Conservation (phyloP, 2,329 filamentous ascomycete species). For the Verticillium isaacii region DNA sequence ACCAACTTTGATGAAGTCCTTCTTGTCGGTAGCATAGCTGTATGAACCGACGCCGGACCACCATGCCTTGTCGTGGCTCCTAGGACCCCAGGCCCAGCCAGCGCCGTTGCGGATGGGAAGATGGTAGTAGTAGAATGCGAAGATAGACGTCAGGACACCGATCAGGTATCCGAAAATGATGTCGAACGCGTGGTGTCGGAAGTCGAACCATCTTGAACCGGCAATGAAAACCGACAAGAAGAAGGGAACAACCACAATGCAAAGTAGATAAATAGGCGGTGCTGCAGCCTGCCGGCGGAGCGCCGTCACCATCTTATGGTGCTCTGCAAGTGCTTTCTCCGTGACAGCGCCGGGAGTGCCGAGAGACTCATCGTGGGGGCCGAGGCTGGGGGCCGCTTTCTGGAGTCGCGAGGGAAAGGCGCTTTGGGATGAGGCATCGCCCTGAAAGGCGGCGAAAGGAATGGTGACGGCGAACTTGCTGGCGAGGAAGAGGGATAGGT, state of each 20-base stretch:
- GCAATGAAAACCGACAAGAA: conserved; percentile 74
- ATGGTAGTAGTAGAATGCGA: conserved; percentile 83
- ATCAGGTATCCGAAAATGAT: conserved; percentile 81
- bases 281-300: conserved; percentile 72
- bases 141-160: conserved; percentile 64
- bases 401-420: conserved; percentile 60
- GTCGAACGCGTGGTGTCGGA: conserved; percentile 88
- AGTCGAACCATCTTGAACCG: conserved; percentile 83
- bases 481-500: conserved; percentile 82
- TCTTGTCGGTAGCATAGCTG: conserved; percentile 46
- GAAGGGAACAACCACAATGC: conserved; percentile 66
- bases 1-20: conserved; percentile 15
- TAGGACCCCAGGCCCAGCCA: conserved; percentile 85
- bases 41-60: conserved; percentile 66
- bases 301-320: conserved; percentile 38
- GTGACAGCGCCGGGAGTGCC: conserved; percentile 4
- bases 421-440: conserved; percentile 46
- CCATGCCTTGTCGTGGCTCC: conserved; percentile 69
- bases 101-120: conserved; percentile 72
- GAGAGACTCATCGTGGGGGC: not conserved
- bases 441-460: conserved; percentile 56
- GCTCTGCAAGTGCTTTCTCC: conserved; percentile 24
- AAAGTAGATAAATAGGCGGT: conserved; percentile 74
- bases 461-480: conserved; percentile 74
- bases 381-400: not conserved